Evolutionary conservation across 805 yeast species (phyloP).

Genomic region (Metschnikowia vanudenii): DNA sequence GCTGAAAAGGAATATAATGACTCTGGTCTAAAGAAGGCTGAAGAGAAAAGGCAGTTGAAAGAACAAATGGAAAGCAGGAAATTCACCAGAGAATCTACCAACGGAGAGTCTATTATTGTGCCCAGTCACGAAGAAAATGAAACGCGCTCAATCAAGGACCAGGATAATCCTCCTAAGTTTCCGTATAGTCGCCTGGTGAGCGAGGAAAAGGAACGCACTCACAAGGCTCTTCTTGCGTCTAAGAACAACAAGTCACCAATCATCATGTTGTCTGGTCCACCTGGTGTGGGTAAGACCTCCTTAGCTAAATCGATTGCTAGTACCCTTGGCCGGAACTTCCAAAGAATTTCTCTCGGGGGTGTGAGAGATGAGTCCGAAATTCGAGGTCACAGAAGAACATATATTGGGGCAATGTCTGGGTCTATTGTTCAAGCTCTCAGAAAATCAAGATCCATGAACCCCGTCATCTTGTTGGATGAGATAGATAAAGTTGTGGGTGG

Average conservation of each 20-base stretch:
- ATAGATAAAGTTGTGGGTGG: constrained; percentile 75
- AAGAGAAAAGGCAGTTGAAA: constrained; percentile 6
- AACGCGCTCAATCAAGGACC: constrained; percentile 25
- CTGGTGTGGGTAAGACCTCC: constrained; percentile 91
- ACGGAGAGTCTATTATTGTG: constrained; percentile 29
- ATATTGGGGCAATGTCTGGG: constrained; percentile 93
- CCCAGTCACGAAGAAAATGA: constrained; percentile 41
- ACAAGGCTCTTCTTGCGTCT: constrained; percentile 22
- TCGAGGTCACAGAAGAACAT: constrained; percentile 87
- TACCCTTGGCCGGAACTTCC: constrained; percentile 71
- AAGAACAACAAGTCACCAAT: constrained; percentile 63
- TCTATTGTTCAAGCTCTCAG: constrained; percentile 72
- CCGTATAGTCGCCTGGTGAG: not conserved
- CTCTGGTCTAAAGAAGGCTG: constrained; percentile 8
- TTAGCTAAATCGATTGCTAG: constrained; percentile 78
- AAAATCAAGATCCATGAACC: constrained; percentile 74
- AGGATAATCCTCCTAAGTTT: constrained; percentile 17
- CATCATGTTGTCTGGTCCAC: constrained; percentile 82
- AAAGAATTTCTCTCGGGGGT: constrained; percentile 83
- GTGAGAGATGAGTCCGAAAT: constrained; percentile 86
- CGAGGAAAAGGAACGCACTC: constrained; percentile 3
- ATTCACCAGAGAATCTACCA: constrained; percentile 19
- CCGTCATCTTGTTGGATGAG: constrained; percentile 80
- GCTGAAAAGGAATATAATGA: constrained; percentile 28
- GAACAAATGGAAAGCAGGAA: constrained; percentile 17